Conservation (phyloP, 2,329 filamentous ascomycete species). For the Davidsoniella neocaledoniae region DNA sequence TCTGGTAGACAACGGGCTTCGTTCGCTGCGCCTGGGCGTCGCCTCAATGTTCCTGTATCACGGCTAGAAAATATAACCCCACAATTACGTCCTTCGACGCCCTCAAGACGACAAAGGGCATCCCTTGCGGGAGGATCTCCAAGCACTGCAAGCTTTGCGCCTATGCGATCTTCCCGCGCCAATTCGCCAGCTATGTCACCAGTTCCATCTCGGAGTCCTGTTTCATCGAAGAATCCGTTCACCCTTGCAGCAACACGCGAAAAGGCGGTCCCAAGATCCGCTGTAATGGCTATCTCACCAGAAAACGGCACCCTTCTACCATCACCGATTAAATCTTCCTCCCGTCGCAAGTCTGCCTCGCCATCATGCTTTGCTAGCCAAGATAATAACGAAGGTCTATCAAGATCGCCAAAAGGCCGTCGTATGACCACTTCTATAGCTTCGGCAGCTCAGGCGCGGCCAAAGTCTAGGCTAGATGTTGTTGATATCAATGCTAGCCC, state of each 20-base stretch:
- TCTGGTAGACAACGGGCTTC: background rate
- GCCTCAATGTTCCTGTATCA: slow-evolving; percentile 25
- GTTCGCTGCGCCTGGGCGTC: slow-evolving; percentile 17
- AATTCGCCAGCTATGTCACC: background rate
- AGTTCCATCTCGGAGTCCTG: background rate
- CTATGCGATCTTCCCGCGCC: slow-evolving; percentile 16
- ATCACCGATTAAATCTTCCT: too few species aligned
- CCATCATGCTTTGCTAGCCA: background rate
- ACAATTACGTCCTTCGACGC: background rate
- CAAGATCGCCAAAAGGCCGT: background rate
- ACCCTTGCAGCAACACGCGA: background rate
- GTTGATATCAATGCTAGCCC: slow-evolving; percentile 27
- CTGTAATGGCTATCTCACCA: background rate
- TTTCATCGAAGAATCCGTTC: slow-evolving; percentile 10
- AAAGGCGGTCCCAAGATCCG: background rate
- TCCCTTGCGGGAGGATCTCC: background rate
- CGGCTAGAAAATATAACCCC: slow-evolving; percentile 2
- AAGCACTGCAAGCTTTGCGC: slow-evolving; percentile 15
- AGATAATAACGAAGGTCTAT: background rate
- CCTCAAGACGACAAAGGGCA: too few species aligned
- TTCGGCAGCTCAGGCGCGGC: background rate
- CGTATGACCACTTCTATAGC: slow-evolving; percentile 2
- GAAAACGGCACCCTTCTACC: background rate
- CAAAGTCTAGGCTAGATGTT: slow-evolving; percentile 12
- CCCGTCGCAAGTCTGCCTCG: too few species aligned